Evolutionary conservation across 2,329 filamentous ascomycete genomes (phyloP), one percentile per base, ranked within the genome.

Genomic region (Fusarium citri): DNA sequence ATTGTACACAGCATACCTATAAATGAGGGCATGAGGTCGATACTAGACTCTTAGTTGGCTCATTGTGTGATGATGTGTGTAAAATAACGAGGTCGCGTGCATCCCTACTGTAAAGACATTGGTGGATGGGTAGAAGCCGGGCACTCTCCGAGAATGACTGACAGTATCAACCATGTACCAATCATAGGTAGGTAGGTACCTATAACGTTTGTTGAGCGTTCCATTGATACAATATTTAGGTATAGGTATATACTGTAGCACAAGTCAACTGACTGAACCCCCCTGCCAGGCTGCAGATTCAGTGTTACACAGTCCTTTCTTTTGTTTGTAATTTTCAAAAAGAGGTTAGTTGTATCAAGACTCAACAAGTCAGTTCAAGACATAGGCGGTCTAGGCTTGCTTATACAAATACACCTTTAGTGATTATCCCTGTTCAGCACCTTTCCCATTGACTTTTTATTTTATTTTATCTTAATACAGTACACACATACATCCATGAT

Each of bases 241-340:
- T 9, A 26, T 7, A 16, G 5, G 5, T 4, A 16, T 20, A 14
- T 41, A 14, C 11, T 41, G 51, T 64, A 54, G 48, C 51, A 63
- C 48, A 63, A 40, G 69, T 67, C 66, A 59, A 70, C 58, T 67
- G 66, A 69, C 66, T 48, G 30, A 43, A n/a, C 15, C 40, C 50
- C 66, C 48, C 56, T 70, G 62, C 53, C 51, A 40, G 56, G 61
- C 62, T 67, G 66, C 53, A 40, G n/a, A 26, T 34, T 47, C 47
- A 40, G 26, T 22, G 53, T 45, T 16, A 6, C 43, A 46, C 60
- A 20, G 14, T 22, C 15, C n/a, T 26, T 20, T 25, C n/a, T 14
- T 41, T 31, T 48, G 30, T 50, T 42, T 53, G n/a, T n/a, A 20
- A 16, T 28, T 41, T 11, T 15, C 22, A 28, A 22, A 14, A 22